These are phyloP conservation scores for Lachnellula occidentalis DNA, from an alignment of 2,329 filamentous ascomycete species.

Conservation along the genomic window DNA sequence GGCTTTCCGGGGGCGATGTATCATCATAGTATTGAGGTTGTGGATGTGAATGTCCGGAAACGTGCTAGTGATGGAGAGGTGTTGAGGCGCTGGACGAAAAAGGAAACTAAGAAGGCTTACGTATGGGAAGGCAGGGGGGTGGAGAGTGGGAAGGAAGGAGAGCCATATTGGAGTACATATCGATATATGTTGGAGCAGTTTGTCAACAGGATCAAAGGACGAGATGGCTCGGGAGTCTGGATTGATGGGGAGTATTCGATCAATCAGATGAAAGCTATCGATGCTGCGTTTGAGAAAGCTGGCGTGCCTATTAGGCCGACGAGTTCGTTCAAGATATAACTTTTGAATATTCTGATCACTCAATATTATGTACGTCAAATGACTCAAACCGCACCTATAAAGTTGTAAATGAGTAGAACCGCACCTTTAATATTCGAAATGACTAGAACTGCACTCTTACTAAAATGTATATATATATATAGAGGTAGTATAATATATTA, in stretches of 20 bases:
- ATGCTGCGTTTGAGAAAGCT: slow-evolving; percentile 41
- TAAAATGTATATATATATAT: no score
- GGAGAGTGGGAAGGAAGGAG: slow-evolving; percentile 22
- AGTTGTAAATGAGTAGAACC: no score
- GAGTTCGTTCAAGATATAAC: not conserved
- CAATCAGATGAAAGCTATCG: slow-evolving; percentile 41
- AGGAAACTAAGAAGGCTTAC: slow-evolving; percentile 18
- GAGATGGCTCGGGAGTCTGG: slow-evolving; percentile 35
- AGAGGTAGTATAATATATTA: no score
- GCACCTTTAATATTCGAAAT: no score
- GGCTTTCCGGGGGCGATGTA: slow-evolving; percentile 14
- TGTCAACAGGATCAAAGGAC: slow-evolving; percentile 39
- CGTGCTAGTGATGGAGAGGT: slow-evolving; percentile 7
- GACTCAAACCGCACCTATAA: no score
- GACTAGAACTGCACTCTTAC: no score
- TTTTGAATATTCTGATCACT: no score
- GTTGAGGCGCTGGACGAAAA: slow-evolving; percentile 18
- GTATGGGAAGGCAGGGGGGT: slow-evolving; percentile 9
- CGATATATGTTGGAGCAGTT: slow-evolving; percentile 45
- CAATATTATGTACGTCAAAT: no score
- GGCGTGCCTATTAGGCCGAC: slow-evolving; percentile 28
- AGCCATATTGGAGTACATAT: slow-evolving; percentile 40
- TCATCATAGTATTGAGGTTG: slow-evolving; percentile 22
- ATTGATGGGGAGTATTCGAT: slow-evolving; percentile 39
- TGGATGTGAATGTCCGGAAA: slow-evolving; percentile 15